Conservation (phyloP, 108 stramenopile species). For the Pelagomonas calceolata region DNA sequence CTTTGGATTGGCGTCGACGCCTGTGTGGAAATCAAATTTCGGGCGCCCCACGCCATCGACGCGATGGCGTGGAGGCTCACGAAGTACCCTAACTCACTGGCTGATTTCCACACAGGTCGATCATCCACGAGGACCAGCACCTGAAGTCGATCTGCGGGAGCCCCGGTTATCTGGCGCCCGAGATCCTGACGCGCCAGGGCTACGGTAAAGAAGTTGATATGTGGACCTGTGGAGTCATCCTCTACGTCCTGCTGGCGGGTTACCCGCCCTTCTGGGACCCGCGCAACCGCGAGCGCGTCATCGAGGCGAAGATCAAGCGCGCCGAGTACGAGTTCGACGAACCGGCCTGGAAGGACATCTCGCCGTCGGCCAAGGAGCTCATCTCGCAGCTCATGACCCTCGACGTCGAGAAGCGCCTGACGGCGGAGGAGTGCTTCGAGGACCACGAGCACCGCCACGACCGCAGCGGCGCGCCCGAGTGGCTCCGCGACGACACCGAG, state of each 20-base stretch:
- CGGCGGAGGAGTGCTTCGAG: conserved; percentile 51
- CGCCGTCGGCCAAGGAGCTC: conserved; percentile 44
- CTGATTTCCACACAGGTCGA: too few species aligned
- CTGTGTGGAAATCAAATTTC: too few species aligned
- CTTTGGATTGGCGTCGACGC: conserved; percentile 81
- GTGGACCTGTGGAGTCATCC: conserved; percentile 52
- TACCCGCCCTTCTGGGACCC: conserved; percentile 45
- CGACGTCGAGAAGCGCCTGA: conserved; percentile 49
- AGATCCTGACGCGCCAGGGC: conserved; percentile 30
- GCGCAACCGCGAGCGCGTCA: conserved; percentile 26
- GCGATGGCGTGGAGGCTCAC: too few species aligned
- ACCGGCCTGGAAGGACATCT: conserved; percentile 43
- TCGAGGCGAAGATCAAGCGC: conserved; percentile 32
- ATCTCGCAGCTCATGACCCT: conserved; percentile 36
- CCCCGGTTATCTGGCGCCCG: conserved; percentile 48
- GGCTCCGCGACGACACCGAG: too few species aligned
- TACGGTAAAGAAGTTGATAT: conserved; percentile 53
- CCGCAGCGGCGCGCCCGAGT: too few species aligned
- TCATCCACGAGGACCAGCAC: background rate
- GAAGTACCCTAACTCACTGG: too few species aligned
- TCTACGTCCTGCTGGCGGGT: conserved; percentile 50
- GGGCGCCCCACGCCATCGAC: too few species aligned
- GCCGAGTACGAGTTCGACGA: conserved; percentile 40
- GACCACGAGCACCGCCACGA: conserved; percentile 60
- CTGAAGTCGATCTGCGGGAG: conserved; percentile 34